Base-by-base conservation (phyloP, 495 filamentous ascomycete species). In the Rhizodiscina lignyota region DNA sequence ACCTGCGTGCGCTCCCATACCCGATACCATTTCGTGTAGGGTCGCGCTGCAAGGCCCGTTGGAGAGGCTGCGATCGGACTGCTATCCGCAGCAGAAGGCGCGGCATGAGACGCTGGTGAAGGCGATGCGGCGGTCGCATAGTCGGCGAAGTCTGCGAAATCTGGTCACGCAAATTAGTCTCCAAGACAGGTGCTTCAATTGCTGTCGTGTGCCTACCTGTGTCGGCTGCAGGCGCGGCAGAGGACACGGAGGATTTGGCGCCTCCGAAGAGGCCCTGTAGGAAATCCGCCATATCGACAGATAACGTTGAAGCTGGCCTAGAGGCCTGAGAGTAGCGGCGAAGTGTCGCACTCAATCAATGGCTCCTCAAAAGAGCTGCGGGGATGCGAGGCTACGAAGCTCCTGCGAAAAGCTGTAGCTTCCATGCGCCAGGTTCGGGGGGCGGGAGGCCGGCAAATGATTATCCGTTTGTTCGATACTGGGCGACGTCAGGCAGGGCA, bases 1-100 rank as follows among this genome's bases (percentile, higher is more conserved):
- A 76, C 62, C 8, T 68, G 70, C 44, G 80, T 67, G 44, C 89
- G 82, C 68, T 97, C 86, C 70, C 87, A 89, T 20, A 97, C 64
- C 23, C 83, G 81, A 61, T 96, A 97, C 89, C 89, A 96, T 62
- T 82, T 83, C 29, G 89, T 93, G 55, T 79, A 92, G 18, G 49
- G 49, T 36, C 38, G 8, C 10, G 30, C 10, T 11, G 10, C 30
- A 8, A 20, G 61, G 36, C 39, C 45, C 6, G 49, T 49, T 24
- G 3, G 24, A 55, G 22, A 54, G 47, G 35, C 64, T 67, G 34
- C 68, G 58, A 22, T 63, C 60, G 43, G 64, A 59, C 35, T 61
- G 52, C 20, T 62, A 56, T 32, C 60, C 63, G 31, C 57, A 20
- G 56, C 40, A n/a, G 56, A 41, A 18, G 54, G 42, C 11, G 50